Conservation (phyloP, 768 basidiomycete genomes). For the Chalciporus chontae region DNA sequence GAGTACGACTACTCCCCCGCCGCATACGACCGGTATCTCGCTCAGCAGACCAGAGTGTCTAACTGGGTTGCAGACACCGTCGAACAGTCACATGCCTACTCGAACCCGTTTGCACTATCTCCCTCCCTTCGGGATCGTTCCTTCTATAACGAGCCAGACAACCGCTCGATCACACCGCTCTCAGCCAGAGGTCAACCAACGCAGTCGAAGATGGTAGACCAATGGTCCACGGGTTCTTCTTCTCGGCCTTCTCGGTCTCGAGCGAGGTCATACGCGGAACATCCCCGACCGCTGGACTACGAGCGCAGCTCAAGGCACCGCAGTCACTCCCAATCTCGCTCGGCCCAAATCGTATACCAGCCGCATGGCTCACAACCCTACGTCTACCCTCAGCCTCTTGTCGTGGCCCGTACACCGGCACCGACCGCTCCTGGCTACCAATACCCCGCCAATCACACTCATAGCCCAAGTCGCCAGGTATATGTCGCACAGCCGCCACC, state of each 20-base stretch:
- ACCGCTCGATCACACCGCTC: neutral
- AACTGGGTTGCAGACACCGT: slow-evolving; percentile 48
- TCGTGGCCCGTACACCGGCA: slow-evolving; percentile 9
- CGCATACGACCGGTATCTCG: slow-evolving; percentile 44
- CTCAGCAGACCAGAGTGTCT: slow-evolving; percentile 45
- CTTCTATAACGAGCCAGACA: slow-evolving; percentile 22
- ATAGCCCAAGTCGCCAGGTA: slow-evolving; percentile 13
- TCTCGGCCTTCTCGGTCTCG: slow-evolving; percentile 25
- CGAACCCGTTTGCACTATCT: slow-evolving; percentile 29
- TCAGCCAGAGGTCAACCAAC: neutral
- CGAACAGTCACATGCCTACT: slow-evolving; percentile 24
- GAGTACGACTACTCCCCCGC: slow-evolving; percentile 62
- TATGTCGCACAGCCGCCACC: slow-evolving; percentile 28
- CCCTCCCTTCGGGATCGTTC: slow-evolving; percentile 29
- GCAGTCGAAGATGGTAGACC: slow-evolving; percentile 12
- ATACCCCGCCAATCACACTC: slow-evolving; percentile 13
- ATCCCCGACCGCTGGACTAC: slow-evolving; percentile 5
- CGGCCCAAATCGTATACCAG: slow-evolving; percentile 18
- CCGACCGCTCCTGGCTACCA: slow-evolving; percentile 19
- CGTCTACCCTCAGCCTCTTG: slow-evolving; percentile 17
- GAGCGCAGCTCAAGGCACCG: slow-evolving; percentile 23
- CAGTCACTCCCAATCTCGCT: slow-evolving; percentile 24
- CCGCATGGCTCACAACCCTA: slow-evolving; percentile 9
- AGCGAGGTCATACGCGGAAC: slow-evolving; percentile 24
- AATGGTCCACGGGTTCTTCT: slow-evolving; percentile 19